These are phyloP conservation scores for Sugiyamaella novakii DNA, from an alignment of 1,139 yeast genomes.

Conservation along the genomic window DNA sequence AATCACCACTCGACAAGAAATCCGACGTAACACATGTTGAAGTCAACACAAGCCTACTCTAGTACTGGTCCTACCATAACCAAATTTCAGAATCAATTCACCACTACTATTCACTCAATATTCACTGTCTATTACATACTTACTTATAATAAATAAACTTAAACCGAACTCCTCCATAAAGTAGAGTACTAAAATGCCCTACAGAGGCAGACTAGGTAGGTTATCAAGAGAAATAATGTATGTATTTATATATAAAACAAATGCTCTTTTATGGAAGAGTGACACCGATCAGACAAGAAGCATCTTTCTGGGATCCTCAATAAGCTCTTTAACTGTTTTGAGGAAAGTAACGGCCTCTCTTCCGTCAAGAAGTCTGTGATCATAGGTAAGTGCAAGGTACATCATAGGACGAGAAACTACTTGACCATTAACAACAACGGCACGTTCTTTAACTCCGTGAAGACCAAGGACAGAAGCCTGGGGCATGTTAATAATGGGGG, in stretches of 20 bases:
- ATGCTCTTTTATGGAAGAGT: background rate
- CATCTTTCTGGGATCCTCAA: constrained; percentile 99
- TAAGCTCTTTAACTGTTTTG: constrained; percentile 92
- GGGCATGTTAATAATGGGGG: constrained; percentile 98
- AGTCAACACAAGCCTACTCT: no score
- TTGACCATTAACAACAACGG: constrained; percentile 95
- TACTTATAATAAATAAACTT: no score
- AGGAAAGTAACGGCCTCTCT: constrained; percentile 98
- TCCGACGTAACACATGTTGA: no score
- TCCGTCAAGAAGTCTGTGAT: constrained; percentile 97
- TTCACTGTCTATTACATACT: no score
- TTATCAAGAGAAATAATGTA: no score
- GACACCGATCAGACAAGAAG: constrained; percentile 56
- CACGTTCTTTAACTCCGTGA: constrained; percentile 97
- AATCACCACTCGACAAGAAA: no score
- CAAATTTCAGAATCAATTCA: no score
- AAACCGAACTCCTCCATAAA: no score
- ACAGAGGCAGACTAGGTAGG: no score
- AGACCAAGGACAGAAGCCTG: constrained; percentile 98
- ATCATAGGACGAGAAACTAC: constrained; percentile 98
- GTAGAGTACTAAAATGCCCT: no score
- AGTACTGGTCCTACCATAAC: no score
- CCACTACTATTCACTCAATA: no score
- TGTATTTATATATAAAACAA: constrained; percentile 11
- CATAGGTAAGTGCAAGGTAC: constrained; percentile 98